phyloP scores from a whole-genome alignment of 257 asterid genomes.

The Forsythia suspensa region DNA sequence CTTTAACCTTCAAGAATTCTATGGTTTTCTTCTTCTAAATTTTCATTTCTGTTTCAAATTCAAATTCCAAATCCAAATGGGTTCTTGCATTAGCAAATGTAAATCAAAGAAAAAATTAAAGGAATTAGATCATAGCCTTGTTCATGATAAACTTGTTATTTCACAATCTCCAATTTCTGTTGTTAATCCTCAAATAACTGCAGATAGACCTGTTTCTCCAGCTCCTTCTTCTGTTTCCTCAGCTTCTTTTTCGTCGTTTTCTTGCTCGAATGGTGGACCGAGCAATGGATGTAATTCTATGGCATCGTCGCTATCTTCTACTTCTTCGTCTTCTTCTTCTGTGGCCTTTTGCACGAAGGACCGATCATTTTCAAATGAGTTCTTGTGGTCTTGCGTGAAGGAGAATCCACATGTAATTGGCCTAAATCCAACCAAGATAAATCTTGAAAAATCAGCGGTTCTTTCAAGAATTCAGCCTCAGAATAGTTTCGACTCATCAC shows the following conservation, averaged over 20 bases:
- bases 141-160: slow-evolving; percentile 63
- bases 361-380: slow-evolving; percentile 64
- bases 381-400: slow-evolving; percentile 56
- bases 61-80: slow-evolving; percentile 41
- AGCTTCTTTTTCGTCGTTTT: slow-evolving; percentile 43
- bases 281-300: slow-evolving; percentile 24
- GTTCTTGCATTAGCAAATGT: slow-evolving; percentile 87
- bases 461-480: slow-evolving; percentile 9
- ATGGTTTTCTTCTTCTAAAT: background rate
- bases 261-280: slow-evolving; percentile 30
- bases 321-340: slow-evolving; percentile 35
- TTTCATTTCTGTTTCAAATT: background rate
- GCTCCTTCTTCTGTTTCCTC: slow-evolving; percentile 42
- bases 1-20: slow-evolving; percentile 16
- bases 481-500: background rate
- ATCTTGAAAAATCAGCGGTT: background rate
- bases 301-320: slow-evolving; percentile 17
- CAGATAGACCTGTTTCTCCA: slow-evolving; percentile 38
- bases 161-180: slow-evolving; percentile 38
- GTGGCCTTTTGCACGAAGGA: slow-evolving; percentile 40
- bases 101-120: slow-evolving; percentile 45
- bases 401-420: slow-evolving; percentile 57
- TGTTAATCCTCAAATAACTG: background rate
- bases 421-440: slow-evolving; percentile 18
- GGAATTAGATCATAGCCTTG: slow-evolving; percentile 31